Base-by-base conservation (phyloP, 352 stramenopile genomes). In the Phytophthora quininea region DNA sequence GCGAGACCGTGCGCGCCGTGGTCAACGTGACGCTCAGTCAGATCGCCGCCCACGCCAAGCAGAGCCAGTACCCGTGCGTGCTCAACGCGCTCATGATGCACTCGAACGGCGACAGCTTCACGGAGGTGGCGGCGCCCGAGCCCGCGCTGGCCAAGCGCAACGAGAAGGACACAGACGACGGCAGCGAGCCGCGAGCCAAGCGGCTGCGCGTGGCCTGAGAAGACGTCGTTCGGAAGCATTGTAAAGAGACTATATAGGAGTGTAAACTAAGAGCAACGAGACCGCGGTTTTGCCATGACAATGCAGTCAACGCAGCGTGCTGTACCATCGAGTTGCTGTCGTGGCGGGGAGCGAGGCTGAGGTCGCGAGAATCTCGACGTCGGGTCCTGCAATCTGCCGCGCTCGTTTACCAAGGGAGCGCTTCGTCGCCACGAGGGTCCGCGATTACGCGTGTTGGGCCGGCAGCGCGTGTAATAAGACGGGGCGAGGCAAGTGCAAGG, bases 81-180 rank as follows among this genome's bases (percentile, higher is more conserved):
- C 76, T 94, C 32, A 92, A 94, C 62, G 86, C 86, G 40, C 78
- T 93, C n/a, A 86, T 93, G 71, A 84, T 91, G 66, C 84, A 90
- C 68, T 79, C 80, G 24, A 92, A 89, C 54, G 84, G 84, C 60
- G 80, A 90, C 24, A 79, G 79, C 54, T 89, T 89, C 52, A 77
- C 69, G 2, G 84, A 91, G 0, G 51, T 48, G 3, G 33, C 64
- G 10, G 42, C 78, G 3, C 65, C 76, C 54, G 81, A 88, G 14
- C 37, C 67, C 2, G 30, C 64, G 4, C 42, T 85, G 35, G 76
- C 82, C 57, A 90, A 91, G 75, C 64, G 46, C 53, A 69, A 60
- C 47, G 52, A 74, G 29, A 49, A 69, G 40, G 67, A 74, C 32
- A 43, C 55, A 5, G 61, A 65, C 10, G 64, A 69, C 30, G 62